phyloP scores from a whole-genome alignment of 2,329 filamentous ascomycete species.

The Beauveria brongniartii region DNA sequence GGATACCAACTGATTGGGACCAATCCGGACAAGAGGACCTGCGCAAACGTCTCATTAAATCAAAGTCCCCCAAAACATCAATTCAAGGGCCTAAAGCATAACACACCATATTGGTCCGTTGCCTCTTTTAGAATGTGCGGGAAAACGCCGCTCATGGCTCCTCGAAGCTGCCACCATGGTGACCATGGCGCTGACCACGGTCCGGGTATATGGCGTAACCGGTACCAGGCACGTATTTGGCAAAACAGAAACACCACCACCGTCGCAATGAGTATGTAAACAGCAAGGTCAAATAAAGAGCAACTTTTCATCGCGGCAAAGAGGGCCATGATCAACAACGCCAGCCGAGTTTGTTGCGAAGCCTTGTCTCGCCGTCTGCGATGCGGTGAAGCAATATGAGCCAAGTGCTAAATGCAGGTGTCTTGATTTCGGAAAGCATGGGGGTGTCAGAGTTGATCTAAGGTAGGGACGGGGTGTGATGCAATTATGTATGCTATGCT shows the following conservation, averaged over 20 bases:
- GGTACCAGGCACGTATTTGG: conserved; percentile 18
- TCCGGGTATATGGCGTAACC: conserved; percentile 22
- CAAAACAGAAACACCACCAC: background rate
- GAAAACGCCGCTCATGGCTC: conserved; percentile 21
- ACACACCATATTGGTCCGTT: conserved; percentile 19
- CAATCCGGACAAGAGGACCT: conserved; percentile 32
- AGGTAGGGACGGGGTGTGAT: background rate
- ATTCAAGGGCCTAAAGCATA: background rate
- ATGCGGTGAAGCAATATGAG: background rate
- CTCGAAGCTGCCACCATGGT: conserved; percentile 22
- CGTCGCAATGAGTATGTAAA: background rate
- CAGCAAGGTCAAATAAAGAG: background rate
- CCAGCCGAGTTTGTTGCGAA: background rate
- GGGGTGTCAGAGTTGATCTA: background rate
- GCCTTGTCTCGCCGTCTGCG: background rate
- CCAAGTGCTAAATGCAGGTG: background rate
- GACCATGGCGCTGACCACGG: conserved; percentile 20
- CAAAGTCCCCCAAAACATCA: background rate
- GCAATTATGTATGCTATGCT: background rate
- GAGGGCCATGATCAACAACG: background rate
- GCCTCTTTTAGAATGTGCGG: conserved; percentile 20
- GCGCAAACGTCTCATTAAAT: background rate
- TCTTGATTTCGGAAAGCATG: background rate
- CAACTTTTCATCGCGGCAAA: background rate
- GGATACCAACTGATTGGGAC: conserved; percentile 33